Base-by-base conservation (phyloP, 257 asterid genomes). In the Solanum pimpinellifolium region DNA sequence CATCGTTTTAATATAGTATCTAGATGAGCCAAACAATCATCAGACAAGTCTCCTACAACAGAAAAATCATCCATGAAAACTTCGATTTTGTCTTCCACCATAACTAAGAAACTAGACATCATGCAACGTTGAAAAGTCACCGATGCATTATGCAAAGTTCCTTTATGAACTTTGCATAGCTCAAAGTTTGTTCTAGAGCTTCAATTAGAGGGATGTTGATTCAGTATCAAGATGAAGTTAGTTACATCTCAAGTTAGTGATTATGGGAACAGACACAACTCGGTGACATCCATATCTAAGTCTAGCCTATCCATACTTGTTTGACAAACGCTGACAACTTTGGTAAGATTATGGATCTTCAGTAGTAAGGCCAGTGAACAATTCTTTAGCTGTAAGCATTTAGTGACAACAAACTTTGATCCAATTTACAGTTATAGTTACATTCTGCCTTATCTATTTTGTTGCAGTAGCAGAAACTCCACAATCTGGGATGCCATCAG, bases 381-480 rank as follows among this genome's bases (percentile, higher is more conserved):
- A 59, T 59, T 2, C 1, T 59, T 8, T 59, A 20, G 66, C 0
- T 7, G 6, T 59, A 21, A 1, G 25, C 25, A 59, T 59, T 59
- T 59, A 59, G 66, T 20, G 66, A 59, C 12, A 59, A 59, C 12
- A 5, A 59, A 59, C 66, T 59, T 59, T 59, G 66, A 8, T 56
- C 25, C 62, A 52, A 52, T 52, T 6, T 52, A 52, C 3, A 52
- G 62, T 52, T 52, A 52, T 16, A 21, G 83, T 35, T 52, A 18
- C 66, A 37, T 37, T 27, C 31, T 75, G 49, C 80, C 16, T 42
- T 66, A 11, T 49, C 27, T 56, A 81, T 86, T 89, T 87, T 47
- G 74, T 59, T 33, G 83, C 76, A 60, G 74, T 49, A 23, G 60
- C 86, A 89, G 91, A 87, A 88, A 60, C 91, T 41, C 85, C 88